A percentile compares a stretch with the other conserved stretches of the same genome.
phyloP scores from a whole-genome alignment of 2,329 filamentous ascomycete genomes.

The Apiospora kogelbergensis region DNA sequence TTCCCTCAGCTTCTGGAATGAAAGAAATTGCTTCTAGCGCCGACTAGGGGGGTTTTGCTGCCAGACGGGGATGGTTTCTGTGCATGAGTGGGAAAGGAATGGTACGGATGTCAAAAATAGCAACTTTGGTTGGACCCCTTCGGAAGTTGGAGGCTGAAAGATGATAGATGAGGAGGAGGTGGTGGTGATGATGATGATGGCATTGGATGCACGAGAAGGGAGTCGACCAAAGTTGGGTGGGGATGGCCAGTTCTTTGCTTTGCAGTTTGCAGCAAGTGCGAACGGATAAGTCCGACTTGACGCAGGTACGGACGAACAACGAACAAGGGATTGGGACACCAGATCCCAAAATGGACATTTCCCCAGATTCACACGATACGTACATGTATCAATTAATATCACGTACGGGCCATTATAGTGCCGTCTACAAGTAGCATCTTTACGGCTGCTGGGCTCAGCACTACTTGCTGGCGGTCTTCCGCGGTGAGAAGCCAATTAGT shows the following conservation, averaged over 20 bases:
- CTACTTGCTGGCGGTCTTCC: not conserved
- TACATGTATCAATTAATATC: not conserved
- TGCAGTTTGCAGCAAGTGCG: not conserved
- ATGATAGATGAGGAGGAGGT: not conserved
- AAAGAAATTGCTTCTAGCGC: slow-evolving; percentile 35
- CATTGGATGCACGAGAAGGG: not conserved
- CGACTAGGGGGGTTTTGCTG: not conserved
- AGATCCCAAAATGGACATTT: slow-evolving; percentile 6
- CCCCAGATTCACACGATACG: not conserved
- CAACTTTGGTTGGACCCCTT: not conserved
- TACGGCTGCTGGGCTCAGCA: no score
- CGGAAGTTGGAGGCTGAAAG: not conserved
- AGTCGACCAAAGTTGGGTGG: not conserved
- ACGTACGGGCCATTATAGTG: not conserved
- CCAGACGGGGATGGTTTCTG: not conserved
- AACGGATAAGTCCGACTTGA: slow-evolving; percentile 2
- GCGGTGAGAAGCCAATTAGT: not conserved
- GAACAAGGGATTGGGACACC: not conserved
- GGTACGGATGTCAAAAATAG: not conserved
- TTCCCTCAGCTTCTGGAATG: slow-evolving; percentile 37
- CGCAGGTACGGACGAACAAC: not conserved
- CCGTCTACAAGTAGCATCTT: no score
- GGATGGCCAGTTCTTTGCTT: not conserved
- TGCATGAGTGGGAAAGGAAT: not conserved
- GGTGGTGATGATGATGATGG: not conserved